These are phyloP conservation scores for Pugionium dolabratum DNA, from an alignment of 345 rosid species.

Conservation along the genomic window DNA sequence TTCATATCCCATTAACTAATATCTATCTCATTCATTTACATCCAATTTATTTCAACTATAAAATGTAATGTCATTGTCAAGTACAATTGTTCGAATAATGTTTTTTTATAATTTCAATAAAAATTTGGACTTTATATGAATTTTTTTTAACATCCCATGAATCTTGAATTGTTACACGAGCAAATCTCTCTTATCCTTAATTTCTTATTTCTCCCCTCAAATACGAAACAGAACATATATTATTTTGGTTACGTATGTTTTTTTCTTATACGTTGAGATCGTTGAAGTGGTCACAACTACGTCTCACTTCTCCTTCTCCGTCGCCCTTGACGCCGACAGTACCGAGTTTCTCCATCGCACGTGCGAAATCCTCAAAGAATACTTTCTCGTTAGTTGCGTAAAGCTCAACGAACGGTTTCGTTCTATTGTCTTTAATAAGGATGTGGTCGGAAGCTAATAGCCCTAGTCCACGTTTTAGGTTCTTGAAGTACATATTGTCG, in stretches of 20 bases:
- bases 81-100: too few species aligned
- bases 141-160: not conserved
- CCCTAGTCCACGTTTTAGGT: constrained; percentile 49
- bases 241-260: not conserved
- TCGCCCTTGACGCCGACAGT: constrained; percentile 44
- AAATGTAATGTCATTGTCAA: too few species aligned
- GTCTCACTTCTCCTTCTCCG: constrained; percentile 55
- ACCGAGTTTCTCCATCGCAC: constrained; percentile 55
- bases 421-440: constrained; percentile 38
- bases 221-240: constrained; percentile 3
- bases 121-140: constrained; percentile 9
- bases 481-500: constrained; percentile 56
- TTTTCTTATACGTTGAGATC: constrained; percentile 29
- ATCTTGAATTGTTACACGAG: constrained; percentile 16
- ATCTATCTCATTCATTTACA: too few species aligned
- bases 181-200: constrained; percentile 11
- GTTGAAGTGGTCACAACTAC: constrained; percentile 54
- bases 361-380: constrained; percentile 51
- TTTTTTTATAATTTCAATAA: not conserved
- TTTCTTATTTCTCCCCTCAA: constrained; percentile 22
- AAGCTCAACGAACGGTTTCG: constrained; percentile 43
- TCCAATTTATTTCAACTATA: too few species aligned
- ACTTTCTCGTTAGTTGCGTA: constrained; percentile 46
- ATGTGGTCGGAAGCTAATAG: constrained; percentile 44
- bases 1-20: too few species aligned